phyloP scores from a whole-genome alignment of 2,329 filamentous ascomycete genomes.

The Cordyceps farinosa region DNA sequence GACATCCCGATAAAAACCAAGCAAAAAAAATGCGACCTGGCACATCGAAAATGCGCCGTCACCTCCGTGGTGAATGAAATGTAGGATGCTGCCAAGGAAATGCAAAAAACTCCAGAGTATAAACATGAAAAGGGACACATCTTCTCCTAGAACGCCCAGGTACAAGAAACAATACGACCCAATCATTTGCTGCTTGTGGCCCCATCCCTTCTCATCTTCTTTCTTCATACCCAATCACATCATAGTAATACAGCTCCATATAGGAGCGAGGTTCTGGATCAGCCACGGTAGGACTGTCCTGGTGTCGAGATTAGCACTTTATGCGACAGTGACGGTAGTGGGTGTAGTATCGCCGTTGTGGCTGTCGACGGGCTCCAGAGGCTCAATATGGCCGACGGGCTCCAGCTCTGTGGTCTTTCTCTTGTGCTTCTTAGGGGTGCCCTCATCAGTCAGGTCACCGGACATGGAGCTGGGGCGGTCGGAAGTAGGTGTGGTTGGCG shows the following conservation, averaged over 20 bases:
- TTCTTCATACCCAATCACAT: constrained; percentile 15
- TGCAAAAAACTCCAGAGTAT: constrained; percentile 8
- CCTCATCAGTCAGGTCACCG: constrained; percentile 32
- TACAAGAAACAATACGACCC: constrained; percentile 19
- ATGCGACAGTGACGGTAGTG: constrained; percentile 14
- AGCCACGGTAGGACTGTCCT: not conserved
- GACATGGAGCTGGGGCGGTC: constrained; percentile 33
- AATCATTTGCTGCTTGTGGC: constrained; percentile 1
- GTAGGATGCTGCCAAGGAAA: constrained; percentile 4
- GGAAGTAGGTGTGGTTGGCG: constrained; percentile 37
- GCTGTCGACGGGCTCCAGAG: constrained; percentile 1
- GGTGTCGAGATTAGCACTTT: not conserved
- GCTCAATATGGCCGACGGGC: not conserved
- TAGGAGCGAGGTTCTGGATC: not conserved
- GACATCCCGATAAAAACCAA: not conserved
- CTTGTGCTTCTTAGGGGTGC: constrained; percentile 32
- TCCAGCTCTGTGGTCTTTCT: constrained; percentile 20
- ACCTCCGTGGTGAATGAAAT: not conserved
- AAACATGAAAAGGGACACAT: not conserved
- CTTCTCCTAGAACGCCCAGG: constrained; percentile 25
- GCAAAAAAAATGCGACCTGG: not conserved
- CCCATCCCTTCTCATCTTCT: not conserved
- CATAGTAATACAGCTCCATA: constrained; percentile 9
- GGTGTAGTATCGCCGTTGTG: constrained; percentile 15
- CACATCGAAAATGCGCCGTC: not conserved